A percentile compares a stretch with the other conserved stretches of the same genome.
Evolutionary conservation across 371 early-diverging fungal species (phyloP).

Genomic region (Mucor velutinosus): DNA sequence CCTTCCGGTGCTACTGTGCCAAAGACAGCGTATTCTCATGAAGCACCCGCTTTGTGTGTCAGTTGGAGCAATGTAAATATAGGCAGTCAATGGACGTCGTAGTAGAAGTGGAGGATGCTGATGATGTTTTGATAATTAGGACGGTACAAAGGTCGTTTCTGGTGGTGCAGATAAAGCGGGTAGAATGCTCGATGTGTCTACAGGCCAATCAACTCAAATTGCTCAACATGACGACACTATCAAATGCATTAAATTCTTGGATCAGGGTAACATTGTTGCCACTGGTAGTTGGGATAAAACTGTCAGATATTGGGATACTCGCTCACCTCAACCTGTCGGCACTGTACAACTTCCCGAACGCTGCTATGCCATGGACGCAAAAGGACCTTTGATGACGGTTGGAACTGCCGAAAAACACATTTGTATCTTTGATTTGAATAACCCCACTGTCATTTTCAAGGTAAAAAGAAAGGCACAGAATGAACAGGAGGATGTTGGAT

Average conservation of each 20-base stretch:
- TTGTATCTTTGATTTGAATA: conserved; percentile 76
- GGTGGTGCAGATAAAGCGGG: conserved; percentile 89
- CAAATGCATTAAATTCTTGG: conserved; percentile 72
- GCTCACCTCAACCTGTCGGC: conserved; percentile 73
- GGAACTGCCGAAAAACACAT: conserved; percentile 61
- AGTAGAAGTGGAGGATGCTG: neutral
- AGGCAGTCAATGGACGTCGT: neutral
- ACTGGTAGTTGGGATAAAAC: conserved; percentile 97
- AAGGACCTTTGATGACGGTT: conserved; percentile 29
- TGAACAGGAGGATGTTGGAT: neutral
- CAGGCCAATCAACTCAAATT: conserved; percentile 78
- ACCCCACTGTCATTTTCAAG: conserved; percentile 78
- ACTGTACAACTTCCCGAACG: conserved; percentile 84
- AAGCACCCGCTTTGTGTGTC: conserved; percentile 82
- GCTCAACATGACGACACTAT: conserved; percentile 87
- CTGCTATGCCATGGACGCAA: conserved; percentile 85
- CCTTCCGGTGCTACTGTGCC: conserved; percentile 70
- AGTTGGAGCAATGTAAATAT: conserved; percentile 84
- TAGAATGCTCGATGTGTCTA: conserved; percentile 75
- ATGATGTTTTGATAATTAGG: conserved; percentile 51
- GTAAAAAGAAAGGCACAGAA: conserved; percentile 18
- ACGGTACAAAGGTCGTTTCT: conserved; percentile 84
- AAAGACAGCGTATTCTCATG: conserved; percentile 80
- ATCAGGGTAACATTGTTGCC: conserved; percentile 52
- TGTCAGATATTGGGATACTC: conserved; percentile 93